Base-by-base conservation (phyloP, 1,139 yeast genomes). In the Hemisphaericaspora subhashii region DNA sequence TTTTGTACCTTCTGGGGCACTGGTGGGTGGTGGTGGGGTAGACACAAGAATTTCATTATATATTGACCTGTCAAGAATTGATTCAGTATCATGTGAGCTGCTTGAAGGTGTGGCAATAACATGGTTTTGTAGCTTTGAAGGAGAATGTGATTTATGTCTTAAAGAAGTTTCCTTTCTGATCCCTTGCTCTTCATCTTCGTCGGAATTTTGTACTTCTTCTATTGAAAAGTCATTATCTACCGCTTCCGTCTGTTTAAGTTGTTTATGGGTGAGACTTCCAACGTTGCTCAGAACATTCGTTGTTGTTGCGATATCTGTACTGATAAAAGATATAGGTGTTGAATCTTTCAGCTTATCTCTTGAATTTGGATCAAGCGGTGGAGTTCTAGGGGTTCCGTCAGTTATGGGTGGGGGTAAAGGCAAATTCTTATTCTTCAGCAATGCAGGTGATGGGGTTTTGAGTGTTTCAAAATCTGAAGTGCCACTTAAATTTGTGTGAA, bases 161-260 rank as follows among this genome's bases (percentile, higher is more conserved):
- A 46, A 42, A 3, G 49, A 32, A 14, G 44, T 38, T 6, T 45
- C 45, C 20, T 34, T 40, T 16, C 37, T 27, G 14, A 15, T 30
- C 12, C 31, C 32, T 11, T 43, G 44, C 21, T 37, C 38, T 22
- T 48, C 38, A 57, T 52, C 42, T 12, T 34, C 31, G 27, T 46
- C 49, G 39, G 69, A 72, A 35, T 67, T 64, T 23, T 42, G 46
- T 21, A 66, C 60, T 48, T 71, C 77, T 48, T 70, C 76, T 39
- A 71, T 69, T 8, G 68, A 64, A 39, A 54, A 63, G 35, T 66
- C 72, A 37, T 56, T 45, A 22, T 46, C 50, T 15, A 10, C 25
- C 10, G 11, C 9, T 3, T 10, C 14, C n/a, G 23, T 4, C n/a
- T 29, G 15, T 15, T 29, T 13, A 17, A 24, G n/a, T 10, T 9